Evolutionary conservation across 1,139 yeast species (phyloP).

Genomic region (Suhomyces yuchorum): DNA sequence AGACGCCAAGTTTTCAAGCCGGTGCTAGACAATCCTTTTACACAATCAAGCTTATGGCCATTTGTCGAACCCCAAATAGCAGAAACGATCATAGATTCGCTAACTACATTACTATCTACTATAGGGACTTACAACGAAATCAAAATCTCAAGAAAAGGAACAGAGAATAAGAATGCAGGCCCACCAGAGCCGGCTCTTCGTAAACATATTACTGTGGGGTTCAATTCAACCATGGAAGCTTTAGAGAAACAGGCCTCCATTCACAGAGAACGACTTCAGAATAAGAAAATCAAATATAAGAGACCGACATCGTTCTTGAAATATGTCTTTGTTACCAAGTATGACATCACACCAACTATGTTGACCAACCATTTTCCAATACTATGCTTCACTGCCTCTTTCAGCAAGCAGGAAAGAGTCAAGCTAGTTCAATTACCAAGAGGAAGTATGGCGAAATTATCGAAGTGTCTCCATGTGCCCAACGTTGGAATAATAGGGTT

Average conservation of each 20-base stretch:
- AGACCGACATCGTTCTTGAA: conserved; percentile 22
- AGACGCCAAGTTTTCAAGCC: conserved; percentile 61
- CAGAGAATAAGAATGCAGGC: background rate
- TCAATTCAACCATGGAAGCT: conserved; percentile 53
- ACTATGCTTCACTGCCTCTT: conserved; percentile 49
- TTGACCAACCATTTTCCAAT: conserved; percentile 56
- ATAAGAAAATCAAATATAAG: conserved; percentile 14
- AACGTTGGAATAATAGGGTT: conserved; percentile 36
- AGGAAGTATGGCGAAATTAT: conserved; percentile 42
- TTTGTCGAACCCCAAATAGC: conserved; percentile 42
- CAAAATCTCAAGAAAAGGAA: conserved; percentile 14
- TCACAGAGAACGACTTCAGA: conserved; percentile 14
- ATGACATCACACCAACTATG: conserved; percentile 52
- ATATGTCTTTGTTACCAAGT: conserved; percentile 56
- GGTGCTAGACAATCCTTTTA: conserved; percentile 59
- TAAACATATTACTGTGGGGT: conserved; percentile 45
- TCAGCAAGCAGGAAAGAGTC: conserved; percentile 29
- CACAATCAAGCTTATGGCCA: conserved; percentile 56
- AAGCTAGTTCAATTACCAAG: conserved; percentile 58
- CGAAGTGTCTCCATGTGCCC: conserved; percentile 31
- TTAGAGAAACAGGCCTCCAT: conserved; percentile 51
- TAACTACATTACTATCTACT: conserved; percentile 39
- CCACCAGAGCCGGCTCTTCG: conserved; percentile 30
- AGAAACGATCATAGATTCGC: conserved; percentile 40
- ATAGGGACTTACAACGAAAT: conserved; percentile 36